Conservation (phyloP, 2,329 filamentous ascomycete genomes). For the Aspergillus ochraceus region DNA sequence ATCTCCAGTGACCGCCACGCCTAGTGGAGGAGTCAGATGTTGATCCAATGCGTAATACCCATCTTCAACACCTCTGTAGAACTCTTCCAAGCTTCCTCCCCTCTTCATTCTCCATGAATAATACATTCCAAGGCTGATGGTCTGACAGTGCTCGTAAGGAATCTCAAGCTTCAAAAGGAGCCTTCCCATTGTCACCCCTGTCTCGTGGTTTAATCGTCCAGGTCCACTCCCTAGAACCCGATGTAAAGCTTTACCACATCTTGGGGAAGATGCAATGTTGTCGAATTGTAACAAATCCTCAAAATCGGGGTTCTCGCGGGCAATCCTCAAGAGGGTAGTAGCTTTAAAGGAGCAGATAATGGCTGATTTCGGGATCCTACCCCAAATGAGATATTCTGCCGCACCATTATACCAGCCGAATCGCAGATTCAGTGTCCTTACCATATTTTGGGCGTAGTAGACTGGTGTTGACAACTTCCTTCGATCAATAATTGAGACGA, state of each 20-base stretch:
- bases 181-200: constrained; percentile 23
- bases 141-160: constrained; percentile 20
- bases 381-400: constrained; percentile 40
- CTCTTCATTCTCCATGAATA: constrained; percentile 23
- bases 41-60: constrained; percentile 5
- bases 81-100: constrained; percentile 11
- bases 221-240: constrained; percentile 9
- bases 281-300: constrained; percentile 27
- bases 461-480: constrained; percentile 22
- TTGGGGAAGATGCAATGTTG: constrained; percentile 7
- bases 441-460: constrained; percentile 28
- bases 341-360: constrained; percentile 32
- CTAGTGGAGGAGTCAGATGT: no score
- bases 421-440: constrained; percentile 14
- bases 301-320: constrained; percentile 19
- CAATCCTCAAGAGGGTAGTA: constrained; percentile 20
- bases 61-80: constrained; percentile 12
- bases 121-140: constrained; percentile 22
- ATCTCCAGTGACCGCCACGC: neutral
- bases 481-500: constrained; percentile 33
- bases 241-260: constrained; percentile 16
- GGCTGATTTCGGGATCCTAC: constrained; percentile 22
- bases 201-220: constrained; percentile 12
- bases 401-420: constrained; percentile 27
- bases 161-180: constrained; percentile 22